Base-by-base conservation (phyloP, 345 rosid genomes). In the Erucastrum elatum region DNA sequence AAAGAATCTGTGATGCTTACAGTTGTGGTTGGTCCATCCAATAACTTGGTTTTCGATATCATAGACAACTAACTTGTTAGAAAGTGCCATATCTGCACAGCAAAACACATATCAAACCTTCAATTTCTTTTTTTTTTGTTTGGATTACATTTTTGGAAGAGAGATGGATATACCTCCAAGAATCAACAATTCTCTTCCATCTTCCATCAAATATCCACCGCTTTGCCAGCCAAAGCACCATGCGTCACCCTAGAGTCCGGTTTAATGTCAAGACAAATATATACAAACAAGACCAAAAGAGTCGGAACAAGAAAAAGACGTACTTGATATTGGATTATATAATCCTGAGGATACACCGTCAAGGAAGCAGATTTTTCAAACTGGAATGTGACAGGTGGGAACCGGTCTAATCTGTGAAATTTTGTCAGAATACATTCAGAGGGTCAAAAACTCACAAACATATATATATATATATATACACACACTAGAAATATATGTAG, bases 171-270 rank as follows among this genome's bases (percentile, higher is more conserved):
- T 80, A 91, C 98, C 97, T 92, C 98, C 98, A 80, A 94, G 82
- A 56, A 94, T 88, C 77, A 86, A 85, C 80, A 89, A 71, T 30
- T 75, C 77, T 76, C 39, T 80, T 65, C 90, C 91, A 53, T 83
- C 90, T 84, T 78, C 87, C 62, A 86, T 82, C 78, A 84, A 87
- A 75, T 84, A 3, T 16, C 86, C 89, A 34, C 93, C 80, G 9
- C 81, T 88, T 80, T 87, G 90, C 97, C 97, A 94, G 68, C 98
- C 98, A 63, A 94, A 64, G 70, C 98, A 94, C 94, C 94, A 92
- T 2, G 30, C 61, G 34, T 85, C 78, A 0, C 86, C 90, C 98
- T 94, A 85, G 5, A 26, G 35, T 13, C 27, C 63, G 66, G 25
- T 75, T 56, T 58, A 41, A 46, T 21, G 63, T 78, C 51, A 66